These are phyloP conservation scores for Stropharia rugosoannulata DNA, from an alignment of 768 basidiomycete species.

Conservation along the genomic window DNA sequence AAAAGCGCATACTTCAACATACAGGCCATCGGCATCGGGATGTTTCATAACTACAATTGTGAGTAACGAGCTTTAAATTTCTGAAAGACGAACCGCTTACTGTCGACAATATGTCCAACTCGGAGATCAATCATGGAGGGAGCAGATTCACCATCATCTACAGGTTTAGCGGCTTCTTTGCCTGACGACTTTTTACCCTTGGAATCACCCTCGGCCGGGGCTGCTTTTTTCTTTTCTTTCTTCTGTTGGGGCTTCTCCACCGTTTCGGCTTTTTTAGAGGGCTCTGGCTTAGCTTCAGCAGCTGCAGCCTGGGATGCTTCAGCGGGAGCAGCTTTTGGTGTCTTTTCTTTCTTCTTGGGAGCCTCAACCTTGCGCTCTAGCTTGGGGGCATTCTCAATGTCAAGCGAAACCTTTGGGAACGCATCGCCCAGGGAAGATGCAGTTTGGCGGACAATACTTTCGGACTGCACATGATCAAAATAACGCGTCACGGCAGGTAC, in stretches of 20 bases:
- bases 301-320: slow-evolving; percentile 16
- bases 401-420: slow-evolving; percentile 61
- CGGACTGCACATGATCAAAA: slow-evolving; percentile 91
- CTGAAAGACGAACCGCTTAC: slow-evolving; percentile 42
- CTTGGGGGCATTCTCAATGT: slow-evolving; percentile 74
- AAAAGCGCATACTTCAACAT: slow-evolving; percentile 69
- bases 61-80: neutral
- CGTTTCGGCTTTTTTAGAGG: slow-evolving; percentile 13
- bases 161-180: slow-evolving; percentile 40
- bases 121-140: slow-evolving; percentile 98
- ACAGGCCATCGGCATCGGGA: slow-evolving; percentile 97
- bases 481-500: slow-evolving; percentile 87
- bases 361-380: slow-evolving; percentile 70
- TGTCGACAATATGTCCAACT: slow-evolving; percentile 89
- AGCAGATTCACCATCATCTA: slow-evolving; percentile 77
- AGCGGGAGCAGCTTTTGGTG: slow-evolving; percentile 29
- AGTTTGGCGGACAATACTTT: slow-evolving; percentile 57
- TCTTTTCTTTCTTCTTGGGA: slow-evolving; percentile 78
- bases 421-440: slow-evolving; percentile 48
- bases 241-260: slow-evolving; percentile 35
- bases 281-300: slow-evolving; percentile 18
- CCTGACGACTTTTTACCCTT: slow-evolving; percentile 31
- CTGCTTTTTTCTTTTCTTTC: slow-evolving; percentile 57
- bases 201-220: slow-evolving; percentile 34
- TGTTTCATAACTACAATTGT: slow-evolving; percentile 79